Evolutionary conservation across 2,329 filamentous ascomycete species (phyloP), one percentile per base, ranked within the genome.

Genomic region (Hypoxylon sp.): DNA sequence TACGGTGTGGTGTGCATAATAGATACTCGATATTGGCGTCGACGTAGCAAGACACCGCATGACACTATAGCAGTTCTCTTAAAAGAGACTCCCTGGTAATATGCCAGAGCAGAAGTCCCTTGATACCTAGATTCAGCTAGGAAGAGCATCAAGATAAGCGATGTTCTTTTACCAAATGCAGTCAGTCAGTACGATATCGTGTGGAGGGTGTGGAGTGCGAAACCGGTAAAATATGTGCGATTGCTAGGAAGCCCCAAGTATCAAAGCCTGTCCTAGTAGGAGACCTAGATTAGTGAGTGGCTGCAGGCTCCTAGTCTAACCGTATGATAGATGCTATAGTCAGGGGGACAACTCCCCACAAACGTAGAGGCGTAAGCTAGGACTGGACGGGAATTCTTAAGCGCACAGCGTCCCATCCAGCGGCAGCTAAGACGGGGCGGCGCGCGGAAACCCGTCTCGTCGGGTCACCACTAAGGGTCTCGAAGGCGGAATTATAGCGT

Each of bases 381-480:
- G 59, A 69, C 70, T 14, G 67, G 71, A 74, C 58, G 48, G 72
- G 71, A 58, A 72, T 70, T 67, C 53, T 68, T 71, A 72, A 71
- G 70, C 72, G 71, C 61, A 64, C 57, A 70, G 67, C 59, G 65
- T 70, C 58, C 58, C 61, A 70, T 70, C 61, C 45, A n/a, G 68
- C 56, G 65, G 72, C 70, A 71, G 65, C 63, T 64, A 67, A 65
- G 50, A 65, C 68, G 68, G 72, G 70, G 73, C 71, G 71, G 71
- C 71, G 65, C 68, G 71, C 70, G 69, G 70, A 70, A 70, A 70
- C 70, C 70, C 72, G 69, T 61, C 57, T 69, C 53, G 51, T 65
- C 69, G 71, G 72, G 68, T 71, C 70, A 41, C 48, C 58, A 51
- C 43, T 37, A 41, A 23, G 25, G 37, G 23, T 52, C 52, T n/a